Percentiles rank a stretch among this genome's conserved stretches.
These are phyloP conservation scores for Lathyrus sativus DNA, from an alignment of 306 rosid species.

Conservation along the genomic window DNA sequence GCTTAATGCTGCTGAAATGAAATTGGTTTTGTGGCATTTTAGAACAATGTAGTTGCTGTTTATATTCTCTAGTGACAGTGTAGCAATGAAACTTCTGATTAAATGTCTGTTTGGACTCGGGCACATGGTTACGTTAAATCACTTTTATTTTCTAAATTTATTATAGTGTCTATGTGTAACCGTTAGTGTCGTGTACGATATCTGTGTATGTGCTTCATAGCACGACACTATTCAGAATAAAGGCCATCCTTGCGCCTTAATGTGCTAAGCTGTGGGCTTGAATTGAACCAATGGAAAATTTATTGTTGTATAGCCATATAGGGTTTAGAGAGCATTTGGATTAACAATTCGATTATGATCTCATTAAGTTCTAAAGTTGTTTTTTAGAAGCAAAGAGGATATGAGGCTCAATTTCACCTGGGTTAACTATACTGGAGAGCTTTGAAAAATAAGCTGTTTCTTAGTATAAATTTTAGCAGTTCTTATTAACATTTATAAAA, in stretches of 20 bases:
- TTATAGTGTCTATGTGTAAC: background rate
- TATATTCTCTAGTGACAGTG: background rate
- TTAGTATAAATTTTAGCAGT: background rate
- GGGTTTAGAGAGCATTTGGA: background rate
- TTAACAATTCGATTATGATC: background rate
- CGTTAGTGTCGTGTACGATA: background rate
- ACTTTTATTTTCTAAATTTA: background rate
- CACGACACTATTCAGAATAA: background rate
- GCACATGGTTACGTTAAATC: background rate
- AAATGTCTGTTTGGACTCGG: background rate
- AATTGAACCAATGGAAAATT: slow-evolving; percentile 13
- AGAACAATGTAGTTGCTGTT: slow-evolving; percentile 15
- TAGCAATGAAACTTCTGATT: background rate
- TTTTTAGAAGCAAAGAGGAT: background rate
- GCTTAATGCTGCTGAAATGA: slow-evolving; percentile 25
- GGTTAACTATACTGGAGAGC: background rate
- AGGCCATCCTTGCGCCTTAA: background rate
- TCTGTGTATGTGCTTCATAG: background rate
- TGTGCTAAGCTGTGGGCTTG: slow-evolving; percentile 2
- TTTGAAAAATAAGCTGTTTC: background rate
- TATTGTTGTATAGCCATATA: background rate
- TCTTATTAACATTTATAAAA: background rate
- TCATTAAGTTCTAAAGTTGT: background rate
- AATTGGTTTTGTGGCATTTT: slow-evolving; percentile 8
- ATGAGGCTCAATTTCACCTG: background rate